Evolutionary conservation across 2,329 filamentous ascomycete genomes (phyloP), one percentile per base, ranked within the genome.

Genomic region (Aspergillus alliaceus): DNA sequence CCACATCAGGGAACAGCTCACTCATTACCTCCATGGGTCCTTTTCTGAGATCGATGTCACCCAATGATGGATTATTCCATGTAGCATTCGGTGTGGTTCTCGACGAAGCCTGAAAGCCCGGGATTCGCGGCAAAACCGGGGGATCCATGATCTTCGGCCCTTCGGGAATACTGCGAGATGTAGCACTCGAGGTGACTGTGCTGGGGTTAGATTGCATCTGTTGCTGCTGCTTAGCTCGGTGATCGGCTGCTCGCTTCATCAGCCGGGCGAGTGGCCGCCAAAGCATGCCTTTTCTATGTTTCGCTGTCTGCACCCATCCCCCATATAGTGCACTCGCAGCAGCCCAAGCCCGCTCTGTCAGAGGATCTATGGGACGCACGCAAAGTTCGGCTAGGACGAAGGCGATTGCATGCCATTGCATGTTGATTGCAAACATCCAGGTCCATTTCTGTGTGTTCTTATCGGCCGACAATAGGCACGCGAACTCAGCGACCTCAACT

Each of bases 401-500:
- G 1, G 84, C 84, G 35, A 87, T 77, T 2, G 84, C 82, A 65
- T 59, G 84, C 85, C 85, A 88, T 65, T 88, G 86, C 63, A 86
- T 82, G 56, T 87, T 86, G 1, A 84, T 86, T 22, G 79, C 77
- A 74, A 87, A 87, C 0, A 87, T 76, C 86, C 86, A 89, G 37
- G 82, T 79, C 86, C 86, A 89, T 65, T 85, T 84, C 64, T 80
- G 77, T 0, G 84, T 87, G 12, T 81, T 77, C 34, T 80, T 77
- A 63, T 91, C 87, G 0, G 81, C 84, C 64, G 89, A 85, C 14
- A 92, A 75, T 1, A 89, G 79, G 49, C 87, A 78, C 18, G 84
- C 84, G 68, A 90, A 86, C 70, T 93, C 90, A 47, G 91, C 82
- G 25, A 92, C 86, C 66, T 93, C 89, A 25, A 93, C 82, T 2